A percentile compares a stretch with the other conserved stretches of the same genome.
Evolutionary conservation across 2,329 filamentous ascomycete species (phyloP).

Genomic region (Epichloe coenophiala): DNA sequence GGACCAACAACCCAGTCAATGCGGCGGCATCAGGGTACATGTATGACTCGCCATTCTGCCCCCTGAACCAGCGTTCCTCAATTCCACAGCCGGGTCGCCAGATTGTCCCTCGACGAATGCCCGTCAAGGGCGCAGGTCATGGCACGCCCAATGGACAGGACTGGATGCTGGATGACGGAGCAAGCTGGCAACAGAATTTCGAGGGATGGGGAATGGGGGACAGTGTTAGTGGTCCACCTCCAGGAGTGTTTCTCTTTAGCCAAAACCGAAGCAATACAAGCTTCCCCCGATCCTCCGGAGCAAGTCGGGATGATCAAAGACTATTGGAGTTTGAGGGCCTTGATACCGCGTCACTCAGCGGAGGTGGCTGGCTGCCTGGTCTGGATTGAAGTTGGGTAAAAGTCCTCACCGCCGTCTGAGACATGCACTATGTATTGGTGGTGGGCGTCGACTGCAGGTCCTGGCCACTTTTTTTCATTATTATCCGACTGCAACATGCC

Average conservation of each 20-base stretch:
- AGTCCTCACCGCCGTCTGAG: neutral
- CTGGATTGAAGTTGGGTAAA: slow-evolving; percentile 18
- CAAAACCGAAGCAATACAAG: slow-evolving; percentile 9
- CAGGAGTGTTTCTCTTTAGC: slow-evolving; percentile 18
- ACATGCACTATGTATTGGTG: no score
- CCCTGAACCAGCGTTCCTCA: neutral
- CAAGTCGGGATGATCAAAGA: slow-evolving; percentile 9
- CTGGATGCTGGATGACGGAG: slow-evolving; percentile 44
- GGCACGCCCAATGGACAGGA: slow-evolving; percentile 33
- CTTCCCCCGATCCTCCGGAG: slow-evolving; percentile 2
- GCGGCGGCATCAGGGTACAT: neutral
- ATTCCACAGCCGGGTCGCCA: slow-evolving; percentile 9
- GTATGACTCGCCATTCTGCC: slow-evolving; percentile 3
- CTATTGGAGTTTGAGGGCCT: slow-evolving; percentile 19
- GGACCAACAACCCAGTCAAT: slow-evolving; percentile 7
- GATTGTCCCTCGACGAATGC: slow-evolving; percentile 4
- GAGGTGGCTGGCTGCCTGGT: slow-evolving; percentile 21
- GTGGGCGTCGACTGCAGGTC: neutral
- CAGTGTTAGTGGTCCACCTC: slow-evolving; percentile 10
- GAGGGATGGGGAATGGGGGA: slow-evolving; percentile 34
- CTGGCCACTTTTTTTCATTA: neutral
- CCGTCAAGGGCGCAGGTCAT: slow-evolving; percentile 7
- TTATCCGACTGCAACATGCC: neutral
- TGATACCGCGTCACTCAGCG: slow-evolving; percentile 15
- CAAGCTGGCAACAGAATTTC: slow-evolving; percentile 45